Base-by-base conservation (phyloP, 805 yeast genomes). In the Wickerhamomyces hampshirensis region DNA sequence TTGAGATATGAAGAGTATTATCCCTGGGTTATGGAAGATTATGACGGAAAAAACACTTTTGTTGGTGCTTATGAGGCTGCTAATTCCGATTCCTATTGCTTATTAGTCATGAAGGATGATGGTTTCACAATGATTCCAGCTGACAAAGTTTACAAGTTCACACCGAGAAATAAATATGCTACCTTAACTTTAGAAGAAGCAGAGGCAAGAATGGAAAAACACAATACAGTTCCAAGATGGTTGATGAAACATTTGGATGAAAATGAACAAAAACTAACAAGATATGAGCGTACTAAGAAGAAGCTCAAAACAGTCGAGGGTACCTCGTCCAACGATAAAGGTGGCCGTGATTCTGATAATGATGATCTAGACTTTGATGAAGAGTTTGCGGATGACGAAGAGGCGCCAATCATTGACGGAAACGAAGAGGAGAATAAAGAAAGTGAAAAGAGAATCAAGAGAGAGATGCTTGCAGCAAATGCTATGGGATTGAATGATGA, bases 21-120 rank as follows among this genome's bases (percentile, higher is more conserved):
- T 52, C 98, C 98, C 0, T 93, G 98, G 98, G 95, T 93, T 13
- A 66, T 93, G 70, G 98, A 93, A 63, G 98, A 93, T 62, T 91
- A 84, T 58, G 96, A 88, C 53, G 96, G 95, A 31, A 73, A 76
- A 42, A 91, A 93, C 56, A 91, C 95, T 0, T 93, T 86, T 84
- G 97, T 89, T 14, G 96, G 98, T 26, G 84, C 81, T 49, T 93
- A 86, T 62, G 98, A 93, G 64, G 98, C 97, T 2, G 82, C 81
- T 23, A 74, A 75, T 36, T 75, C 88, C 14, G 96, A 87, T 47
- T 69, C 84, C n/a, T 86, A 85, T 45, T 95, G 86, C 8, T 65
- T 91, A 31, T 72, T 91, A 51, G 86, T 88, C 51, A 96, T 87
- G 56, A 79, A 77, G 41, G 53, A 65, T 46, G 55, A 34, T 17